These are phyloP conservation scores for Vitis riparia DNA, from an alignment of 164 flowering plant species.

Conservation along the genomic window DNA sequence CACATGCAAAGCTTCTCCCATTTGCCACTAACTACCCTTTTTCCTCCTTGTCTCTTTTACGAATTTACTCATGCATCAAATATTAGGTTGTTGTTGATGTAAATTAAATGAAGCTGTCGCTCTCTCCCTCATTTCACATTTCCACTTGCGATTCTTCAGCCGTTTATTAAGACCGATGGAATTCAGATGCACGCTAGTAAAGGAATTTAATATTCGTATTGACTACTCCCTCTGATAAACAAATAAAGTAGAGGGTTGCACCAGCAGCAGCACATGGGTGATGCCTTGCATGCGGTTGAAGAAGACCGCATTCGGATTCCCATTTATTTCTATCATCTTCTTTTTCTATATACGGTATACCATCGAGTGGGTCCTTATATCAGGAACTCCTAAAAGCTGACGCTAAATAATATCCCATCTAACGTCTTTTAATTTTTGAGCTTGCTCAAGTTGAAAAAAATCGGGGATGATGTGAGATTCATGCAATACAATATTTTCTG, in stretches of 20 bases:
- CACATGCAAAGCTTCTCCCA: constrained; percentile 40
- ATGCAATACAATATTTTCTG: background rate
- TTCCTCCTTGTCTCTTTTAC: background rate
- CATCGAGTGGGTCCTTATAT: too few species aligned
- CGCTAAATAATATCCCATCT: too few species aligned
- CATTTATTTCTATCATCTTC: background rate
- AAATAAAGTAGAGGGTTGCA: background rate
- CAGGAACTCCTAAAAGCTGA: too few species aligned
- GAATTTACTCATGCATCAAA: too few species aligned
- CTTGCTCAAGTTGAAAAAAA: too few species aligned
- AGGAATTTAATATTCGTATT: constrained; percentile 17
- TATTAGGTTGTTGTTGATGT: too few species aligned
- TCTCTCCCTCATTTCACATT: too few species aligned
- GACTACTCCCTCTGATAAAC: constrained; percentile 3
- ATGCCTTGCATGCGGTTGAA: background rate
- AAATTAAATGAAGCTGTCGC: too few species aligned
- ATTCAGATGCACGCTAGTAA: constrained; percentile 5
- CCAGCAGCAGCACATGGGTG: constrained; percentile 11
- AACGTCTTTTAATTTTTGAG: too few species aligned
- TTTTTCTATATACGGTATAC: background rate
- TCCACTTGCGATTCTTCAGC: background rate
- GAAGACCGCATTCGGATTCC: background rate
- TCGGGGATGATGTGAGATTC: too few species aligned
- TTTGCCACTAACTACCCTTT: constrained; percentile 35
- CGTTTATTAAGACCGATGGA: constrained; percentile 13